phyloP scores from a whole-genome alignment of 371 early-diverging fungal genomes.

The Mortierella sp. region DNA sequence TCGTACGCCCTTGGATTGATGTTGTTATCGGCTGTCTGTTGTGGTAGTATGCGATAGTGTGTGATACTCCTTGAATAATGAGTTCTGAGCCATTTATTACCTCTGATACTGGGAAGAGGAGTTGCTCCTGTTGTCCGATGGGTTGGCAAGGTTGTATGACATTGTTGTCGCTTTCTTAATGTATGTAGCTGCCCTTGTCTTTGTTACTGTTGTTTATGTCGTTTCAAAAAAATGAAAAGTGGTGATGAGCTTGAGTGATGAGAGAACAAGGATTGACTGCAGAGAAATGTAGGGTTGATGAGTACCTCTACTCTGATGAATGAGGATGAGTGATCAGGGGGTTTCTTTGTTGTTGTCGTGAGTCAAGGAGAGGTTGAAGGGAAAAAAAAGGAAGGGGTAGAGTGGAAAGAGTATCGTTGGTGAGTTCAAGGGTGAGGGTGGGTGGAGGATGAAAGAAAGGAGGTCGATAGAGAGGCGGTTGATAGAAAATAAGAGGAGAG shows the following conservation, averaged over 20 bases:
- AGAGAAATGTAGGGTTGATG: background rate
- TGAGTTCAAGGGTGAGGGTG: background rate
- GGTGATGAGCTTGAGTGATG: background rate
- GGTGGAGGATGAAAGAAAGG: background rate
- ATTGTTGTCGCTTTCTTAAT: background rate
- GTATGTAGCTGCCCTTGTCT: background rate
- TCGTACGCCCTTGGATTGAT: background rate
- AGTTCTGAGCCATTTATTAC: background rate
- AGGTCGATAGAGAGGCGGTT: background rate
- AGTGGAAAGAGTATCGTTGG: conserved; percentile 1
- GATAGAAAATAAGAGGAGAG: background rate
- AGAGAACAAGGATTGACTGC: background rate
- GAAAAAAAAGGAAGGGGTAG: background rate
- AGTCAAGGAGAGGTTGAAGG: background rate
- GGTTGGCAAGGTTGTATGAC: background rate
- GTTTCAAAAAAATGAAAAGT: background rate
- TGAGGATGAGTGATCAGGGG: background rate
- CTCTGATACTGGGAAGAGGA: background rate
- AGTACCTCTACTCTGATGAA: background rate
- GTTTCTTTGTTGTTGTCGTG: background rate
- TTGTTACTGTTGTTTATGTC: background rate
- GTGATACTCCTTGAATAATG: too few species aligned
- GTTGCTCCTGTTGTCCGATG: background rate
- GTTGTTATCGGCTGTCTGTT: background rate
- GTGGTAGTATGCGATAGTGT: background rate